Evolutionary conservation across 2,329 filamentous ascomycete species (phyloP), one percentile per base, ranked within the genome.

Genomic region (Fusarium euwallaceae): DNA sequence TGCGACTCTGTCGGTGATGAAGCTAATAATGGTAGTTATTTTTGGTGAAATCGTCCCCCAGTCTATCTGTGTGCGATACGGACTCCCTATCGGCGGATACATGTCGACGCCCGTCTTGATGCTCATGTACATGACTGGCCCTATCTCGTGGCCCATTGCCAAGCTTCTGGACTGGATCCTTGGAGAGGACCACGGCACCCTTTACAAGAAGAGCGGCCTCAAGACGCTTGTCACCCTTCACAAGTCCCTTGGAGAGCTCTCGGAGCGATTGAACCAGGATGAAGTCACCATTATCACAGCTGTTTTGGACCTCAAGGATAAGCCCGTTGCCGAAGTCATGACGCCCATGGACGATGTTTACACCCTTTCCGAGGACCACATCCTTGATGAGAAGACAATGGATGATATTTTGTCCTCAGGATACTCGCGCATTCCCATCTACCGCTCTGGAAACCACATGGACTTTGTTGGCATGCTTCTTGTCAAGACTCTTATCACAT

Each of bases 221-320:
- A 99, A 99, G 87, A 98, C 97, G 0, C 88, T 99, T 34, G 97
- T 99, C 32, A 98, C 95, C 0, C 88, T 99, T 17, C 97, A 99
- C 86, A 95, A 97, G 83, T 97, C 94, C 2, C 86, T 98, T 14
- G 97, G 97, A 32, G 92, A 94, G 55, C 93, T 93, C 34, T 93
- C 93, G 43, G 95, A 99, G 80, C 93, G 97, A 67, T 87, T 99
- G 64, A 98, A 98, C 83, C 93, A 98, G 77, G 97, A 99, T 80
- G 97, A 99, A 83, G 97, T 99, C 75, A 98, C 97, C 70, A 99
- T 99, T 82, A 99, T 99, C 83, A 98, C 94, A 76, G 96, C 97
- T 41, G 97, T 98, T 16, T 86, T 99, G 67, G 97, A 99, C 81
- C 87, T 99, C 75, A 99, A 98, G 86, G 95, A 97, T 76, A 99